Conservation (phyloP, 331 rosid genomes). For the Arachis monticola region DNA sequence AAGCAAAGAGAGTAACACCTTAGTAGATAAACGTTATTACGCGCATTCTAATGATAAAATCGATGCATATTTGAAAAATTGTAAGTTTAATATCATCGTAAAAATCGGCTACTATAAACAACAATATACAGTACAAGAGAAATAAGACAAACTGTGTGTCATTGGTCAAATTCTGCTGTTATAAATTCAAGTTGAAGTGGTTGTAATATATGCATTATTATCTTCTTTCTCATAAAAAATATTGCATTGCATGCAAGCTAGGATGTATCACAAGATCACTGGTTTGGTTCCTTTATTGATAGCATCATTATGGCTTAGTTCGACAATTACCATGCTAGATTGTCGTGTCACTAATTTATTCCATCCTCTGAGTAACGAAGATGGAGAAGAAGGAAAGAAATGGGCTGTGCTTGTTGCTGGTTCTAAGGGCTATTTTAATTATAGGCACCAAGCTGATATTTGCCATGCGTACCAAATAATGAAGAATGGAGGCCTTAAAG, state of each 20-base stretch:
- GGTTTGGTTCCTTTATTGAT: background rate
- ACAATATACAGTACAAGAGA: background rate
- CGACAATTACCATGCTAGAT: background rate
- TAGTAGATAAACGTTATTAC: no score
- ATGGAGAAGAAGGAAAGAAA: constrained; percentile 39
- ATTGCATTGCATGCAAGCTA: background rate
- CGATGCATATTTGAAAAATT: no score
- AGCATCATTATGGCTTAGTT: constrained; percentile 20
- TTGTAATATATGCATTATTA: background rate
- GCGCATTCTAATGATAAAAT: no score
- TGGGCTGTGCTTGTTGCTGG: constrained; percentile 82
- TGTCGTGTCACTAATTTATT: background rate
- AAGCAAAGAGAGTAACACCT: no score
- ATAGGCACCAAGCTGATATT: constrained; percentile 79
- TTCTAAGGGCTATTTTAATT: constrained; percentile 50
- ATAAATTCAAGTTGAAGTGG: background rate
- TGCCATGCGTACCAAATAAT: constrained; percentile 74
- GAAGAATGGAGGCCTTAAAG: no score
- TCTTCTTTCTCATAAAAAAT: background rate
- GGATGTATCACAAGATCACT: constrained; percentile 6
- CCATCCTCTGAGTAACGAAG: background rate
- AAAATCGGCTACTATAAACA: background rate
- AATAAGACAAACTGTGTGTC: background rate
- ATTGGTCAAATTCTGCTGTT: background rate
- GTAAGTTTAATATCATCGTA: no score